Evolutionary conservation across 129 eudicot species (phyloP), one percentile per base, ranked within the genome.

Genomic region (Rutidosis leptorrhynchoides): DNA sequence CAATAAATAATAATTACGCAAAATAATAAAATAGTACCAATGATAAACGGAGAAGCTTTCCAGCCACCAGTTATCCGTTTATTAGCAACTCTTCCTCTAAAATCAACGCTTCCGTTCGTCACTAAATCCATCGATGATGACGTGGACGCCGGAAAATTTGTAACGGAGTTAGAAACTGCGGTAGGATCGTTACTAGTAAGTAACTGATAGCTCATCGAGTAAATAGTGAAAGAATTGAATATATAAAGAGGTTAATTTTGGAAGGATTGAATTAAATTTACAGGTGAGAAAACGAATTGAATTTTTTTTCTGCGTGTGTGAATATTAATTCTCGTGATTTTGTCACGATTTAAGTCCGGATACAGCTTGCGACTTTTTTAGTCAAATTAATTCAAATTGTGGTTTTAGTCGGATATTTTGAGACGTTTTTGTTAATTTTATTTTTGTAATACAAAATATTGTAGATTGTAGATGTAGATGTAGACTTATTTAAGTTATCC

Each of bases 11-110:
- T 2, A 48, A 4, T 25, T 0, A 23, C 14, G 32, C 25, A 5
- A 15, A 27, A 19, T 32, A 30, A 6, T 26, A 30, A 21, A 43
- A 57, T 6, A 9, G 22, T 40, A 86, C 95, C 95, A 71, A 83
- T 87, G 80, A 87, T 79, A 67, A 81, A 87, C 25, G 95, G 87
- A 21, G 89, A 73, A 29, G 95, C 95, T 62, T 76, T 81, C 95
- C 89, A 87, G 49, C 95, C 95, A 15, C 95, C 95, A 6, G 95
- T 87, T 7, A 46, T 73, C 22, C 73, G 84, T 59, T 87, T 87
- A 42, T 83, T 65, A 0, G 95, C 95, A n/a, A 74, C 63, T 53
- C 72, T 79, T 52, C 95, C 95, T 79, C 77, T 81, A 51, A 72
- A 87, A 40, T 83, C 82, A 43, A 83, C 75, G 32, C 85, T 78